phyloP scores from a whole-genome alignment of 1,139 yeast genomes.

The Groenewaldozyma sp. region DNA sequence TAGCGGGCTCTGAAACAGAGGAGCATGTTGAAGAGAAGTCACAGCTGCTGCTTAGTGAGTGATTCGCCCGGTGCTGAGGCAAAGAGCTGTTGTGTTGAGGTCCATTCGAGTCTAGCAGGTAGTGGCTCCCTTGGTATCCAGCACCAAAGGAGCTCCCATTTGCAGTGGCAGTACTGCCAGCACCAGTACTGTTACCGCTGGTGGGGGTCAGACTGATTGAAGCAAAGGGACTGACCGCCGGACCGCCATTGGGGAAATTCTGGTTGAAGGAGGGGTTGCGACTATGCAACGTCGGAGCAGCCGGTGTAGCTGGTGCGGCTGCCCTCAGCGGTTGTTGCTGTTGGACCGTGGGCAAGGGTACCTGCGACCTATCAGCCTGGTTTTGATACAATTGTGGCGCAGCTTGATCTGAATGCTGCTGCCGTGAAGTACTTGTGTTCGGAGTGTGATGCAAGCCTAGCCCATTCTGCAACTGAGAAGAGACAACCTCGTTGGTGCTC shows the following conservation, averaged over 20 bases:
- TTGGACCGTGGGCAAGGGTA: too few species aligned
- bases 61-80: conserved; percentile 9
- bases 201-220: too few species aligned
- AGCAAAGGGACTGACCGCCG: too few species aligned
- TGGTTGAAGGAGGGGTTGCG: too few species aligned
- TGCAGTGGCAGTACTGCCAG: neutral
- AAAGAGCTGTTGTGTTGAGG: conserved; percentile 2
- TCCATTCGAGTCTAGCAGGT: neutral
- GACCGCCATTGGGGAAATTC: too few species aligned
- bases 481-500: too few species aligned
- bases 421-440: neutral
- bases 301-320: too few species aligned
- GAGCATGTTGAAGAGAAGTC: conserved; percentile 7
- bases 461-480: too few species aligned
- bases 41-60: conserved; percentile 12
- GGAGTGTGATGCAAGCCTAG: too few species aligned
- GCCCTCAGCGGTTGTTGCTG: too few species aligned
- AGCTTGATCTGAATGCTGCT: conserved; percentile 1
- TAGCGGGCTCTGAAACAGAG: conserved; percentile 11
- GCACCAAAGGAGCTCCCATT: neutral
- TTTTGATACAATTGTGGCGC: neutral
- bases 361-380: too few species aligned
- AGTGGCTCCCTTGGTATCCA: neutral
- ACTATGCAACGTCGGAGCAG: too few species aligned
- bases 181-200: neutral